These are phyloP conservation scores for Ophiostoma australiae DNA, from an alignment of 2,329 filamentous ascomycete genomes.

Conservation along the genomic window DNA sequence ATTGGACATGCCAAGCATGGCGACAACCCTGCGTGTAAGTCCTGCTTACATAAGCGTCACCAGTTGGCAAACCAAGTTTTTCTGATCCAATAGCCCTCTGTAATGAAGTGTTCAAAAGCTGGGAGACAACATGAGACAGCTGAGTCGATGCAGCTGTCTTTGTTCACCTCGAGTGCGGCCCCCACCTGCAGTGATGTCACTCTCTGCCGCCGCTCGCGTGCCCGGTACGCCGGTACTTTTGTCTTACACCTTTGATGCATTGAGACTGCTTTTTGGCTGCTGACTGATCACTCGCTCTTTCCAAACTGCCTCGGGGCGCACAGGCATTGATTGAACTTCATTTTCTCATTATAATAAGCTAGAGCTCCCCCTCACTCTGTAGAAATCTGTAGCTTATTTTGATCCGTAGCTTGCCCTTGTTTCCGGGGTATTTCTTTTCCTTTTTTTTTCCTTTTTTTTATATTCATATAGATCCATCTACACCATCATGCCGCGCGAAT, in stretches of 20 bases:
- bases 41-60: too few species aligned
- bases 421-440: not conserved
- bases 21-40: not conserved
- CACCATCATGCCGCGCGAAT: constrained; percentile 16
- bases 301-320: not conserved
- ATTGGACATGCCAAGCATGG: not conserved
- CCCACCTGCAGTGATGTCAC: constrained; percentile 14
- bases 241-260: not conserved
- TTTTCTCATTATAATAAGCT: not conserved
- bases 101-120: not conserved
- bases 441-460: too few species aligned
- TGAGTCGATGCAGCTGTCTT: not conserved
- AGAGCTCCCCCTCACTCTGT: not conserved
- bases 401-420: too few species aligned
- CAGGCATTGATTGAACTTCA: not conserved
- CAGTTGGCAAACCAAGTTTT: not conserved
- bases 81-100: not conserved
- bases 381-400: too few species aligned
- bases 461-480: too few species aligned
- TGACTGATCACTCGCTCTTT: not conserved
- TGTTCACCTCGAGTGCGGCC: not conserved
- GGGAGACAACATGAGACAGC: not conserved
- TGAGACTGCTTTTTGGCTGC: not conserved
- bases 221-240: not conserved
- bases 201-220: not conserved